A percentile compares a stretch with the other conserved stretches of the same genome.
Evolutionary conservation across 768 basidiomycete species (phyloP).

Genomic region (Pleurotus djamor): DNA sequence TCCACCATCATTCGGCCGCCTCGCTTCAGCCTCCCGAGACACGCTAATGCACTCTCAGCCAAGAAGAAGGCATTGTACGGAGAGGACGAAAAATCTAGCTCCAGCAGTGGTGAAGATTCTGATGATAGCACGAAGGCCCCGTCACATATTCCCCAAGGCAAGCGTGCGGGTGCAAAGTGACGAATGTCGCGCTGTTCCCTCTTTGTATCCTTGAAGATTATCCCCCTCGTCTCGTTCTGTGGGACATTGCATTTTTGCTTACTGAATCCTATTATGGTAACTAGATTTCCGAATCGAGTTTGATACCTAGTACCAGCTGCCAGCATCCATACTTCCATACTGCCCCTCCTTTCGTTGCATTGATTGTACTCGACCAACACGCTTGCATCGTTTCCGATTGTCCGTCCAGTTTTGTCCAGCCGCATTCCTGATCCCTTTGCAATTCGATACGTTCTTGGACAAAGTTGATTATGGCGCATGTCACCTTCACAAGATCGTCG

Average conservation of each 20-base stretch:
- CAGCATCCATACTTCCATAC: not conserved
- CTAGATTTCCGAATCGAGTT: not conserved
- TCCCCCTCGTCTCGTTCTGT: not conserved
- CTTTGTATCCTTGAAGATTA: not conserved
- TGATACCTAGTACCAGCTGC: not conserved
- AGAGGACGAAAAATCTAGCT: slow-evolving; percentile 33
- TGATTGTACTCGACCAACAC: slow-evolving; percentile 3
- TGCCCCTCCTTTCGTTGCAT: not conserved
- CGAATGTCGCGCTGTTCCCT: no score
- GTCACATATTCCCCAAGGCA: slow-evolving; percentile 63
- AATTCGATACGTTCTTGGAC: not conserved
- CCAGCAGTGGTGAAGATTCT: slow-evolving; percentile 33
- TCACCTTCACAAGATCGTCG: not conserved
- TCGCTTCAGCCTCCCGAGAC: slow-evolving; percentile 14
- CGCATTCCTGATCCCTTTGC: not conserved
- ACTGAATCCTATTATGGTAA: not conserved
- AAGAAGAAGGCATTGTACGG: slow-evolving; percentile 37
- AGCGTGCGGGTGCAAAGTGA: slow-evolving; percentile 44
- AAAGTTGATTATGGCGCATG: not conserved
- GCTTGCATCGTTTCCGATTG: not conserved
- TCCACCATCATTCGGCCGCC: slow-evolving; percentile 27
- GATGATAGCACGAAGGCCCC: slow-evolving; percentile 22
- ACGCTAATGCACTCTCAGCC: slow-evolving; percentile 14
- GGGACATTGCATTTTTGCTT: no score
- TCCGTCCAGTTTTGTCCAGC: not conserved